These are phyloP conservation scores for Penicillium dipodomyicola DNA, from an alignment of 495 filamentous ascomycete species.

Conservation along the genomic window DNA sequence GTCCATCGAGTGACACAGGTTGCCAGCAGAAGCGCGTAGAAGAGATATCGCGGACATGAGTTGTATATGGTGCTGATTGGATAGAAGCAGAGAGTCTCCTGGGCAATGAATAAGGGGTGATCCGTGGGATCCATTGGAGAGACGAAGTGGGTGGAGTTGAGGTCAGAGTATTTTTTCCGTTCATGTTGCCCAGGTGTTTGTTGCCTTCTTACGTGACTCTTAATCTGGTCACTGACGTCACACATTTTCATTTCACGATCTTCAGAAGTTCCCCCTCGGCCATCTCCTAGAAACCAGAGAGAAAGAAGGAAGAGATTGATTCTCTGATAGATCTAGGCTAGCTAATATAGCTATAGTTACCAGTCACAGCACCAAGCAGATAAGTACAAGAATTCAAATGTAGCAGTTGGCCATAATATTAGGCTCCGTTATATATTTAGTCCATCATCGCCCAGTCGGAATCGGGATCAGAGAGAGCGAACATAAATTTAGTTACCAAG, in stretches of 20 bases:
- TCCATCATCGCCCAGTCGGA: background rate
- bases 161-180: background rate
- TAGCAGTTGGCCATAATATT: background rate
- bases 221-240: too few species aligned
- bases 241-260: too few species aligned
- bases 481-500: background rate
- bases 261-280: too few species aligned
- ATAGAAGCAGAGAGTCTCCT: constrained; percentile 35
- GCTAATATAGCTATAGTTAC: too few species aligned
- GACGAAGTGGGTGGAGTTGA: background rate
- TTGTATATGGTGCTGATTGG: constrained; percentile 40
- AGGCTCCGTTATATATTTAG: background rate
- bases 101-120: constrained; percentile 33
- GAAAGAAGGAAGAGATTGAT: too few species aligned
- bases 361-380: too few species aligned
- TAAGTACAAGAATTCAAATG: background rate
- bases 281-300: too few species aligned
- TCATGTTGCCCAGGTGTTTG: too few species aligned
- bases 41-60: constrained; percentile 37
- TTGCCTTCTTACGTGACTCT: background rate
- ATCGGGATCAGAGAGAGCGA: background rate
- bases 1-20: constrained; percentile 35
- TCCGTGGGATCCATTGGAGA: constrained; percentile 1
- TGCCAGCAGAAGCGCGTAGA: constrained; percentile 32
- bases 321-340: too few species aligned